Conservation (phyloP, 2,329 filamentous ascomycete genomes). For the Cordyceps cateniannulata region DNA sequence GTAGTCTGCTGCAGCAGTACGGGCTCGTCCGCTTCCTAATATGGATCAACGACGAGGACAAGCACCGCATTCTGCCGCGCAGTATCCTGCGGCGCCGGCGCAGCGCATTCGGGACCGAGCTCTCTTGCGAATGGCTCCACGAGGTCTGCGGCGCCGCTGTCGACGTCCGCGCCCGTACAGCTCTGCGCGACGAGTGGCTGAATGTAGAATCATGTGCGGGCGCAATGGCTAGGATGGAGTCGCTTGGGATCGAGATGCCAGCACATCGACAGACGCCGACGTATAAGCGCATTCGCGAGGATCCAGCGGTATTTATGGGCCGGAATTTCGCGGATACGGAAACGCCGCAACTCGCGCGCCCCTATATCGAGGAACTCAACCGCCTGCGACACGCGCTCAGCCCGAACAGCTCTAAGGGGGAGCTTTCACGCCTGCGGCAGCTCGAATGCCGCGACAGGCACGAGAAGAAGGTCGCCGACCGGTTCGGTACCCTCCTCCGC, state of each 20-base stretch:
- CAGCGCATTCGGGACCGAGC: slow-evolving; percentile 51
- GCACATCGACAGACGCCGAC: slow-evolving; percentile 33
- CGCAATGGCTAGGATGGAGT: slow-evolving; percentile 41
- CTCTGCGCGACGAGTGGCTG: slow-evolving; percentile 40
- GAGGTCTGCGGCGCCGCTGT: slow-evolving; percentile 47
- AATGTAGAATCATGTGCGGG: slow-evolving; percentile 38
- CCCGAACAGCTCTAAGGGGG: neutral
- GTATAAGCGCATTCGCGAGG: slow-evolving; percentile 19
- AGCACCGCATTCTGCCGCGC: slow-evolving; percentile 53
- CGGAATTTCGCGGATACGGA: slow-evolving; percentile 24
- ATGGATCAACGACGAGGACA: slow-evolving; percentile 60
- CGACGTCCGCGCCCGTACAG: slow-evolving; percentile 21
- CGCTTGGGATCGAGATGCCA: slow-evolving; percentile 36
- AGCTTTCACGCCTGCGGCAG: slow-evolving; percentile 18
- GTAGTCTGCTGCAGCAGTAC: slow-evolving; percentile 62
- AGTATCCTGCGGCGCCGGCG: slow-evolving; percentile 49
- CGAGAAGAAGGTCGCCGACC: slow-evolving; percentile 16
- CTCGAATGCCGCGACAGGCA: slow-evolving; percentile 24
- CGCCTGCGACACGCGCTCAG: slow-evolving; percentile 22
- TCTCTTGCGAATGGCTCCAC: slow-evolving; percentile 51
- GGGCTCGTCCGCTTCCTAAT: slow-evolving; percentile 75
- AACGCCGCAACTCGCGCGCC: slow-evolving; percentile 28
- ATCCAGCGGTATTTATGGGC: slow-evolving; percentile 18
- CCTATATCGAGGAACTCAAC: slow-evolving; percentile 36
- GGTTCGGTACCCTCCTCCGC: slow-evolving; percentile 27